Conservation (phyloP, 306 rosid species). For the Malus fusca region DNA sequence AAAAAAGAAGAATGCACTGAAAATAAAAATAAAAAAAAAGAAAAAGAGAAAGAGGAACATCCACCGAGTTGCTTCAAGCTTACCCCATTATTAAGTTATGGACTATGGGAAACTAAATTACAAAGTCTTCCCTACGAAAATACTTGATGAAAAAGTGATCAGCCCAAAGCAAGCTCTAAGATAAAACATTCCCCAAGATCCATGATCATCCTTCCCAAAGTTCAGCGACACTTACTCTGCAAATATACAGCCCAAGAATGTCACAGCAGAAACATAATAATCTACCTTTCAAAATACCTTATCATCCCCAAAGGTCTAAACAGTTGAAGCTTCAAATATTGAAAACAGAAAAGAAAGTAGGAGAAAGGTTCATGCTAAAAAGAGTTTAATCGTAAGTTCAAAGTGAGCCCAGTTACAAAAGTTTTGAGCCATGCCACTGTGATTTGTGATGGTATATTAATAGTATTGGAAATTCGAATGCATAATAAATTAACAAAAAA, state of each 20-base stretch:
- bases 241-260: conserved; percentile 20
- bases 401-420: neutral
- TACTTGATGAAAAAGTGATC: neutral
- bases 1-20: neutral
- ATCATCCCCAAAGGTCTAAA: neutral
- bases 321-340: neutral
- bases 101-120: neutral
- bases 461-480: neutral
- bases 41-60: neutral
- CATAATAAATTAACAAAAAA: neutral
- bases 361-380: neutral
- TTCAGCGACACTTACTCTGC: conserved; percentile 34
- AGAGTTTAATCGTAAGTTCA: neutral
- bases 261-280: conserved; percentile 11
- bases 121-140: conserved; percentile 9
- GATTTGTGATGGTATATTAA: neutral
- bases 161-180: conserved; percentile 16
- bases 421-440: neutral
- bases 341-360: neutral
- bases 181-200: conserved; percentile 4
- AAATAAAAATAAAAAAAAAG: neutral
- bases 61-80: conserved; percentile 4
- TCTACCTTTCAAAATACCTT: neutral
- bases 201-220: conserved; percentile 22
- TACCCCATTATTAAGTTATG: neutral